These are phyloP conservation scores for Pseudogymnoascus sp. DNA, from an alignment of 2,329 filamentous ascomycete species.

Conservation along the genomic window DNA sequence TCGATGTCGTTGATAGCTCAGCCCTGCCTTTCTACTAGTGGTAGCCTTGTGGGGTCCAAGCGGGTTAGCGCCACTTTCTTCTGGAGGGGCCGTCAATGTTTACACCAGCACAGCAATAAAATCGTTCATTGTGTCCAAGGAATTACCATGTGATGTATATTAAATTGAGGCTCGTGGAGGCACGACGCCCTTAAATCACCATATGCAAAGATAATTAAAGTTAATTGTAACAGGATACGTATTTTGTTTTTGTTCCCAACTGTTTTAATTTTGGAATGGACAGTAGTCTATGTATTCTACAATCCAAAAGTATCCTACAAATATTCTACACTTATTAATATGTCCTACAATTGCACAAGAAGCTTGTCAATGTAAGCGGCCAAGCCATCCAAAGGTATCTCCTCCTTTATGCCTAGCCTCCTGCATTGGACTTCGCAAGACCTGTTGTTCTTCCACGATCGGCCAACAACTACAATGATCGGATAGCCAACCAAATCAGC, in stretches of 20 bases:
- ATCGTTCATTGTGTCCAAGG: not conserved
- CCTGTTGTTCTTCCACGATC: conserved; percentile 44
- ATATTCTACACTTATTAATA: not conserved
- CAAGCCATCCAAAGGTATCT: conserved; percentile 21
- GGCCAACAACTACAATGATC: conserved; percentile 70
- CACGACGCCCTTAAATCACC: not conserved
- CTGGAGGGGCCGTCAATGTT: not conserved
- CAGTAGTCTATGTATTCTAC: not conserved
- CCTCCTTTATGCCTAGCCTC: conserved; percentile 20
- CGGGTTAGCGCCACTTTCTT: not conserved
- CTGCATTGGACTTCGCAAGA: conserved; percentile 29
- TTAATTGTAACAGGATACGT: not conserved
- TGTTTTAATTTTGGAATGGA: too few relatives aligned
- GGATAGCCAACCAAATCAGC: conserved; percentile 87
- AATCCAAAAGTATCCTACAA: not conserved
- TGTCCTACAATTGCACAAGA: conserved; percentile 12
- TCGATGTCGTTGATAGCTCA: conserved; percentile 9
- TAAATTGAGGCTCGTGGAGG: not conserved
- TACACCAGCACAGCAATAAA: not conserved
- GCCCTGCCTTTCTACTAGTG: conserved; percentile 9
- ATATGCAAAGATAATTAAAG: not conserved
- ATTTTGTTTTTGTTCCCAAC: too few relatives aligned
- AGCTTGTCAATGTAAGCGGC: conserved; percentile 8
- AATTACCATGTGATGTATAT: not conserved
- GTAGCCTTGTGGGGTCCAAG: conserved; percentile 8